These are phyloP conservation scores for Metschnikowia gruessii DNA, from an alignment of 805 yeast species.

Conservation along the genomic window DNA sequence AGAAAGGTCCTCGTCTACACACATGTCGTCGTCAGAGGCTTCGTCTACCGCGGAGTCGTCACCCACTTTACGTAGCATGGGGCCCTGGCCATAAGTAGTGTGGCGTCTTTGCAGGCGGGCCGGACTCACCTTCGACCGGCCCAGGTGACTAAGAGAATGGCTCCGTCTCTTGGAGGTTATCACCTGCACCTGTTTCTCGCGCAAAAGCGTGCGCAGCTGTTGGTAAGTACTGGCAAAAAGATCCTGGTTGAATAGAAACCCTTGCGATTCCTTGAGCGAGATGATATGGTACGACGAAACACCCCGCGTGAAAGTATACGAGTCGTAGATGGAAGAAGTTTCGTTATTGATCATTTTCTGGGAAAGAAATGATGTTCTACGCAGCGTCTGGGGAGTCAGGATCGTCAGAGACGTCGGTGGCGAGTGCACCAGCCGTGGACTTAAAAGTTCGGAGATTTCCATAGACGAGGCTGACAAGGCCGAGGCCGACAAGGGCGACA, in stretches of 20 bases:
- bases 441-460: no score
- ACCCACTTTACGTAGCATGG: constrained; percentile 16
- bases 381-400: constrained; percentile 18
- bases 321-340: constrained; percentile 51
- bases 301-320: constrained; percentile 31
- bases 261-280: constrained; percentile 61
- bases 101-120: constrained; percentile 24
- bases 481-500: no score
- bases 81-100: constrained; percentile 29
- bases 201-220: constrained; percentile 44
- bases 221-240: constrained; percentile 70
- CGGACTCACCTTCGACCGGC: constrained; percentile 1
- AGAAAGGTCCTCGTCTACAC: constrained; percentile 4
- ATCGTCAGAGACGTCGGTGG: no score
- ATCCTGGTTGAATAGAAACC: constrained; percentile 75
- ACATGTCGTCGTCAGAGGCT: constrained; percentile 13
- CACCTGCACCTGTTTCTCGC: constrained; percentile 30
- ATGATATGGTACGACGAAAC: constrained; percentile 35
- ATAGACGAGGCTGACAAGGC: no score
- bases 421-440: neutral
- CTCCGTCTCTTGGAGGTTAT: constrained; percentile 11
- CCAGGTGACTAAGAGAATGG: constrained; percentile 13
- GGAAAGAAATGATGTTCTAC: constrained; percentile 46
- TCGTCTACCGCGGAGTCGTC: constrained; percentile 14
- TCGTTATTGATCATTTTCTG: constrained; percentile 57